These are phyloP conservation scores for Schizonepeta tenuifolia DNA, from an alignment of 257 asterid genomes.

Conservation along the genomic window DNA sequence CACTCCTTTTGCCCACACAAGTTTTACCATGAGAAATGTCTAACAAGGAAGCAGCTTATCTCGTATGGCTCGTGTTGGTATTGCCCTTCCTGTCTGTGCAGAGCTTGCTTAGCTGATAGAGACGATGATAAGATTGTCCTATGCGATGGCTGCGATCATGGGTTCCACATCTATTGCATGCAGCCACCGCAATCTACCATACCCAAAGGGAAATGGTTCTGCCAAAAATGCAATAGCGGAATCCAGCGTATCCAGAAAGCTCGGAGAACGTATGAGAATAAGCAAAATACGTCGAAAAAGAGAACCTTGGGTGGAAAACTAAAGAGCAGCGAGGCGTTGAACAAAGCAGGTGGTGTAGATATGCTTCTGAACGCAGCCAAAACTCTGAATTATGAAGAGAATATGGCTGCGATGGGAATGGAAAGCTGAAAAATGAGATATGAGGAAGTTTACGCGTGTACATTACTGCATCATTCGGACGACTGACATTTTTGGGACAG, in stretches of 20 bases:
- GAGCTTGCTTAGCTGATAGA: slow-evolving; percentile 67
- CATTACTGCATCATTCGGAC: slow-evolving; percentile 25
- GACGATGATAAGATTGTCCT: slow-evolving; percentile 83
- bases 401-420: slow-evolving; percentile 42
- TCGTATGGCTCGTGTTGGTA: slow-evolving; percentile 73
- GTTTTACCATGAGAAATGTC: slow-evolving; percentile 75
- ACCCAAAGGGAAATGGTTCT: slow-evolving; percentile 83
- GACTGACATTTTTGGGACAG: slow-evolving; percentile 39
- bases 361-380: slow-evolving; percentile 85
- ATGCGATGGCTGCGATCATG: slow-evolving; percentile 93
- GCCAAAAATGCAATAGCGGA: slow-evolving; percentile 62
- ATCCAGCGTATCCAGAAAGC: slow-evolving; percentile 57
- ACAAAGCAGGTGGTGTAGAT: slow-evolving; percentile 78
- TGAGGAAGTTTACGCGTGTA: slow-evolving; percentile 19
- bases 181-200: slow-evolving; percentile 61
- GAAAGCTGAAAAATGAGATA: slow-evolving; percentile 30
- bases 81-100: slow-evolving; percentile 90
- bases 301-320: slow-evolving; percentile 43
- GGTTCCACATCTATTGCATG: slow-evolving; percentile 84
- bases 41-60: slow-evolving; percentile 65
- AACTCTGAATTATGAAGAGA: slow-evolving; percentile 72
- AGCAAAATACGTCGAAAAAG: slow-evolving; percentile 41
- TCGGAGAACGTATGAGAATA: slow-evolving; percentile 45
- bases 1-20: slow-evolving; percentile 82
- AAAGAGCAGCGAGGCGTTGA: slow-evolving; percentile 40